Evolutionary conservation across 495 filamentous ascomycete species (phyloP).

Genomic region (Delitschia confertaspora): DNA sequence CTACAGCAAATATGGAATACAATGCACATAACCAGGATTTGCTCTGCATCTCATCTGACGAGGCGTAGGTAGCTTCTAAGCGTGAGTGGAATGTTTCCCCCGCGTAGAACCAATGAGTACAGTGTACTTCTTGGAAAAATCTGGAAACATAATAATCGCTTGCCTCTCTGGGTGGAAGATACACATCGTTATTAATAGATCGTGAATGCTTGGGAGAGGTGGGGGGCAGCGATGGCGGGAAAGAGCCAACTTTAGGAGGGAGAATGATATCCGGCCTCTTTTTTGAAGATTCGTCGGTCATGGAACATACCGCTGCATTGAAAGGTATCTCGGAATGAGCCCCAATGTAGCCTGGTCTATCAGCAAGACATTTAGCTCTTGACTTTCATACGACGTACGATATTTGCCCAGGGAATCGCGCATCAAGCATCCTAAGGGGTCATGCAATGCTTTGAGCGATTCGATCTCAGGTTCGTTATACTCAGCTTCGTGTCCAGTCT

Average conservation of each 20-base stretch:
- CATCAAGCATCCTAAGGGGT: conserved; percentile 24
- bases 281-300: background rate
- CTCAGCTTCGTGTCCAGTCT: too few relatives aligned
- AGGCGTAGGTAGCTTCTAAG: conserved; percentile 15
- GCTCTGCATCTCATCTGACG: background rate
- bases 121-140: conserved; percentile 22
- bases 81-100: conserved; percentile 17
- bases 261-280: conserved; percentile 12
- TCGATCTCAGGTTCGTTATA: conserved; percentile 19
- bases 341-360: conserved; percentile 18
- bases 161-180: conserved; percentile 12
- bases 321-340: conserved; percentile 25
- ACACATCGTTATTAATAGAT: conserved; percentile 4
- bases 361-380: background rate
- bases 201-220: conserved; percentile 15
- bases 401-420: conserved; percentile 17
- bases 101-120: conserved; percentile 23
- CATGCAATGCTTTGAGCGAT: conserved; percentile 20
- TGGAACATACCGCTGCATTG: conserved; percentile 21
- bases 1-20: conserved; percentile 23
- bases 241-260: conserved; percentile 14
- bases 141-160: conserved; percentile 18
- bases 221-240: conserved; percentile 14
- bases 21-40: conserved; percentile 23
- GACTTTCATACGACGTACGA: conserved; percentile 6